Evolutionary conservation across 2,329 filamentous ascomycete genomes (phyloP), one percentile per base, ranked within the genome.

Genomic region (Colletotrichum cereale): DNA sequence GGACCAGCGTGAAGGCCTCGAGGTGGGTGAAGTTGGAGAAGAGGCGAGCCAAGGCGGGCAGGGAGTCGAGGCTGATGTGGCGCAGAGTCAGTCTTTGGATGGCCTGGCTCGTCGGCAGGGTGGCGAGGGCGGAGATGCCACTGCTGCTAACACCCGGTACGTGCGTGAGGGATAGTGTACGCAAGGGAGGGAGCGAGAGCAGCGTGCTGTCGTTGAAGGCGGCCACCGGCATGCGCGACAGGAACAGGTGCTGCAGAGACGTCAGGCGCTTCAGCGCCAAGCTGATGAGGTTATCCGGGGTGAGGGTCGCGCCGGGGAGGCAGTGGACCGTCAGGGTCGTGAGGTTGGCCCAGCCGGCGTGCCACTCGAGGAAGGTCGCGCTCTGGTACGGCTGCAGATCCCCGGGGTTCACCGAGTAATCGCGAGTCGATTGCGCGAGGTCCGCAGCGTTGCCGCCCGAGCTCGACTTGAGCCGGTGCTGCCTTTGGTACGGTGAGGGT

Each of bases 241-340:
- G 80, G 75, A 90, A 84, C n/a, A 92, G 82, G 71, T 88, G 85
- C 74, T 88, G 83, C 29, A 92, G 84, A 0, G 84, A 83, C 0
- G 89, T 87, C 38, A 92, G 82, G 26, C 80, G 80, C 29, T 81
- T 80, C 36, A 91, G 79, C 0, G 87, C 84, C 57, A 84, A 83
- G 4, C 83, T 82, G 38, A 92, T 82, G 2, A 90, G 82, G 3
- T 82, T 83, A n/a, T 84, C 81, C 0, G 89, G 86, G 0, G 86
- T 84, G 6, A 90, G 78, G 1, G 84, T 86, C 1, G 87, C 87
- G 2, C 87, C 88, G 0, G 87, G 85, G 11, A 86, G 82, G 74
- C 88, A 90, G 76, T 91, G 88, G 47, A 92, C 83, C 2, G 88
- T 86, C 26, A 92, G 78, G 1, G 84, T 88, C 44, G 85, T 82